Percentiles rank a stretch among this genome's conserved stretches.
Evolutionary conservation across 192 early-diverging fungal genomes (phyloP).

Genomic region (Coemansia sp.): DNA sequence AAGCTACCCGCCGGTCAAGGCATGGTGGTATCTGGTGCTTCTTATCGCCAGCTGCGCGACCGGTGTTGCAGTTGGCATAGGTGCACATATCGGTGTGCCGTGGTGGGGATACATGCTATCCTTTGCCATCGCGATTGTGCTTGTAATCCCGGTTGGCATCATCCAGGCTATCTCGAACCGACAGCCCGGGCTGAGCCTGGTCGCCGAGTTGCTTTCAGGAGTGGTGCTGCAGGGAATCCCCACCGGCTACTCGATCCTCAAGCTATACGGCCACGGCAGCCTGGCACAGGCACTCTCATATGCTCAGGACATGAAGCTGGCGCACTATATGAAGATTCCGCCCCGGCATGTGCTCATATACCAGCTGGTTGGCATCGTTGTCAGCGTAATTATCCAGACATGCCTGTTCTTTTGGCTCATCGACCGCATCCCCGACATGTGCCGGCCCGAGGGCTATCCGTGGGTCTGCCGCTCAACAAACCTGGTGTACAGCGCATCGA

Average conservation of each 20-base stretch:
- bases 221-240: conserved; percentile 75
- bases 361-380: conserved; percentile 69
- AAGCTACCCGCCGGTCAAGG: conserved; percentile 68
- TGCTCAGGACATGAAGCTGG: conserved; percentile 69
- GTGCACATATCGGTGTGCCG: conserved; percentile 70
- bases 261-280: conserved; percentile 76
- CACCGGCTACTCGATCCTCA: conserved; percentile 80
- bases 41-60: conserved; percentile 55
- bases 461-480: conserved; percentile 64
- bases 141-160: conserved; percentile 78
- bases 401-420: conserved; percentile 66
- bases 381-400: conserved; percentile 67
- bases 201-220: conserved; percentile 83
- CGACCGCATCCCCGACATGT: conserved; percentile 57
- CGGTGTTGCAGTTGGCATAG: conserved; percentile 54
- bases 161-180: conserved; percentile 79
- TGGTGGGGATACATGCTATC: conserved; percentile 77
- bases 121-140: conserved; percentile 61
- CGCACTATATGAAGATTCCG: conserved; percentile 81
- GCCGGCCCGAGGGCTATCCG: conserved; percentile 57
- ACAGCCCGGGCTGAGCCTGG: conserved; percentile 72
- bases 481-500: conserved; percentile 65
- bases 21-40: conserved; percentile 70
- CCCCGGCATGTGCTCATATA: conserved; percentile 76
- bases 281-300: conserved; percentile 74